Evolutionary conservation across 179 eudicot genomes (phyloP).

Genomic region (Pouteria campechiana): DNA sequence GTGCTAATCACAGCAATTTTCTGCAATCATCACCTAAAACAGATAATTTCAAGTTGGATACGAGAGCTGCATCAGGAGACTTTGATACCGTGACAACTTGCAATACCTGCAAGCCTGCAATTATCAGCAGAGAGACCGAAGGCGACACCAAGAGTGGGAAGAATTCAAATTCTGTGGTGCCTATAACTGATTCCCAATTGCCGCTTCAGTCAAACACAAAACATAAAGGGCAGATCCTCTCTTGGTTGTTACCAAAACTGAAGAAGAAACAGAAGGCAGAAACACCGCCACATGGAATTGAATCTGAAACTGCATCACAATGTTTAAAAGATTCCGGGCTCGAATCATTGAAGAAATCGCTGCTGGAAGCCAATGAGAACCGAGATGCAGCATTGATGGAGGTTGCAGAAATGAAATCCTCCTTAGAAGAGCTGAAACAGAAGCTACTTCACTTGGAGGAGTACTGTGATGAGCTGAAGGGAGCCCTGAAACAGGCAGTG

Average conservation of each 20-base stretch:
- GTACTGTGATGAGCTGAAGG: slow-evolving; percentile 73
- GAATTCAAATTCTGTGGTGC: slow-evolving; percentile 43
- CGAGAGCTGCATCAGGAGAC: slow-evolving; percentile 62
- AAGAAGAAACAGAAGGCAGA: slow-evolving; percentile 51
- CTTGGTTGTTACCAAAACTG: slow-evolving; percentile 62
- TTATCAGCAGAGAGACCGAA: slow-evolving; percentile 24
- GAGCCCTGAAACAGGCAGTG: slow-evolving; percentile 47
- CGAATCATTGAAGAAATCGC: slow-evolving; percentile 50
- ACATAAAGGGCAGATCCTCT: slow-evolving; percentile 35
- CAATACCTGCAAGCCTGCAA: slow-evolving; percentile 66
- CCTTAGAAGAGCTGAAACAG: slow-evolving; percentile 52
- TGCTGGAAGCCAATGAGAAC: slow-evolving; percentile 58
- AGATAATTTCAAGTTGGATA: slow-evolving; percentile 31
- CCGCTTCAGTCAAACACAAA: slow-evolving; percentile 27
- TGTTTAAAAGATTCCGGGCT: slow-evolving; percentile 27
- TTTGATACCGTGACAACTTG: slow-evolving; percentile 50
- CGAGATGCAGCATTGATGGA: slow-evolving; percentile 64
- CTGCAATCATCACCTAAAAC: slow-evolving; percentile 34
- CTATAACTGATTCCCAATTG: slow-evolving; percentile 63
- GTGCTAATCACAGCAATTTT: slow-evolving; percentile 20
- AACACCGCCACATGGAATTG: slow-evolving; percentile 37
- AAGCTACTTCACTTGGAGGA: slow-evolving; percentile 63
- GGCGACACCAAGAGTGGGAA: slow-evolving; percentile 16
- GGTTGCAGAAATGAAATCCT: slow-evolving; percentile 64
- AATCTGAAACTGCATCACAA: slow-evolving; percentile 49